Evolutionary conservation across 768 basidiomycete genomes (phyloP).

Genomic region (Lentinula lateritia): DNA sequence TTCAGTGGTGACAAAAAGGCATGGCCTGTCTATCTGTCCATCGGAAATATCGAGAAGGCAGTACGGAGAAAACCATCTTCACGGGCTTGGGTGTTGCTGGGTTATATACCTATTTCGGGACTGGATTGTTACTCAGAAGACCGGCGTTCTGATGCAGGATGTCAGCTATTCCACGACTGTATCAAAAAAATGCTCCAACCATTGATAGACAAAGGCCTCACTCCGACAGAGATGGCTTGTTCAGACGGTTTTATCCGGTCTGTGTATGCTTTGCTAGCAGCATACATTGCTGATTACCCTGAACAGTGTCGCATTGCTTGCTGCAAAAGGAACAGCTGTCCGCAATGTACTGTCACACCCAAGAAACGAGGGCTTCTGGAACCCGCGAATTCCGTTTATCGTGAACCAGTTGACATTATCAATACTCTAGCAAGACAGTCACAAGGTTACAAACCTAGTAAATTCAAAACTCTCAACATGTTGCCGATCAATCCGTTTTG

Average conservation of each 20-base stretch:
- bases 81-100: slow-evolving; percentile 24
- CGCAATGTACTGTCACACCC: slow-evolving; percentile 18
- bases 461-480: slow-evolving; percentile 12
- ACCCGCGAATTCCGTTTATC: not conserved
- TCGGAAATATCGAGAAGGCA: slow-evolving; percentile 25
- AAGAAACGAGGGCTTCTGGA: slow-evolving; percentile 12
- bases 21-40: slow-evolving; percentile 29
- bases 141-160: slow-evolving; percentile 12
- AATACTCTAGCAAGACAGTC: not conserved
- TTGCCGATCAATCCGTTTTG: slow-evolving; percentile 30
- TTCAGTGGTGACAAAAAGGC: slow-evolving; percentile 26
- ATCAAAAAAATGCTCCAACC: slow-evolving; percentile 21
- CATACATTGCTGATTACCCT: slow-evolving; percentile 29
- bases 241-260: slow-evolving; percentile 21
- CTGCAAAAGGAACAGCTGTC: slow-evolving; percentile 20
- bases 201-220: slow-evolving; percentile 19
- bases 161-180: slow-evolving; percentile 28
- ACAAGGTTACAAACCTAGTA: slow-evolving; percentile 4
- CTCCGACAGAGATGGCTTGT: slow-evolving; percentile 25
- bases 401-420: slow-evolving; percentile 9
- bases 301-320: slow-evolving; percentile 28
- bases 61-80: slow-evolving; percentile 17
- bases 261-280: slow-evolving; percentile 27
- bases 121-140: slow-evolving; percentile 18
- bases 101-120: slow-evolving; percentile 28